A percentile compares a stretch with the other conserved stretches of the same genome.
Evolutionary conservation across 2,329 filamentous ascomycete species (phyloP).

Genomic region (Penicillium decumbens): DNA sequence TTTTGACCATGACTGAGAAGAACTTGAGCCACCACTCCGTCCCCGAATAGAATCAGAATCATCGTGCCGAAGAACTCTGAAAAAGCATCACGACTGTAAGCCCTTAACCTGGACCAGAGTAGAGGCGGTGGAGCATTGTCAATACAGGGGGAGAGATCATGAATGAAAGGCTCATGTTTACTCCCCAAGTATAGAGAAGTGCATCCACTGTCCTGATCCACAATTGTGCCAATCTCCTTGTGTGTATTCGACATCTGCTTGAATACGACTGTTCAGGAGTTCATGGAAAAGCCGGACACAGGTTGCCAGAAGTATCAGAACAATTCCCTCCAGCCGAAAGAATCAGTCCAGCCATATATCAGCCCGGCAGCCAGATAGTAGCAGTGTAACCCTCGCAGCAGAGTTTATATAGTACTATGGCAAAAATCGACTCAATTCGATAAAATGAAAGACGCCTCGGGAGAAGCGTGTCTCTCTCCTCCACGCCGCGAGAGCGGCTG

Average conservation of each 20-base stretch:
- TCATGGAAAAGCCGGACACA: conserved; percentile 9
- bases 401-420: not conserved
- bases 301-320: not conserved
- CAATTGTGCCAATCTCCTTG: conserved; percentile 10
- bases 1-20: conserved; percentile 50
- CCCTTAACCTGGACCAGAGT: conserved; percentile 53
- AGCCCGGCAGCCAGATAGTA: not conserved
- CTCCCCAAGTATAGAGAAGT: conserved; percentile 16
- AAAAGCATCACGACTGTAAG: conserved; percentile 54
- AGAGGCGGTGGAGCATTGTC: conserved; percentile 24
- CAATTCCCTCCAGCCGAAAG: not conserved
- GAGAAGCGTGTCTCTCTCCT: conserved; percentile 6
- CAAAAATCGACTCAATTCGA: conserved; percentile 11
- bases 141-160: conserved; percentile 10
- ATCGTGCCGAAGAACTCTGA: conserved; percentile 66
- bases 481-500: conserved; percentile 9
- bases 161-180: conserved; percentile 18
- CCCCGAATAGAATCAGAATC: conserved; percentile 64
- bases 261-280: not conserved
- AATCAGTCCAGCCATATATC: conserved; percentile 13
- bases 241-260: conserved; percentile 17
- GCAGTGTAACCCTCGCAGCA: conserved; percentile 17
- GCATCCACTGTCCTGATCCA: conserved; percentile 16
- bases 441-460: conserved; percentile 9
- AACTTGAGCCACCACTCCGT: conserved; percentile 68